Evolutionary conservation across 2,329 filamentous ascomycete species (phyloP).

Genomic region (Pseudogymnoascus sp.): DNA sequence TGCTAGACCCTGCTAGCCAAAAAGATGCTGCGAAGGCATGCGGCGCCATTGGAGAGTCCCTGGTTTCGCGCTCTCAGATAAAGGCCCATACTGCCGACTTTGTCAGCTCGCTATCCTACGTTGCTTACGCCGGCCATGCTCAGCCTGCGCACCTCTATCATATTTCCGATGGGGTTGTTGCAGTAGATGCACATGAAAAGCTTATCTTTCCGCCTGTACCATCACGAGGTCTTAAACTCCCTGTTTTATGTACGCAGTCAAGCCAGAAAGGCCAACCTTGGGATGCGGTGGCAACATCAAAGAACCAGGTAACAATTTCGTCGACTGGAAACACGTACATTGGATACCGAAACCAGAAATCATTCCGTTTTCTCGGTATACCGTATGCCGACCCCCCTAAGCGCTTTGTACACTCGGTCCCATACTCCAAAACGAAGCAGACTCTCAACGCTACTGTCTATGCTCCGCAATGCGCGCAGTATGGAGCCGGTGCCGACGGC

Average conservation of each 20-base stretch:
- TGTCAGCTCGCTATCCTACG: conserved; percentile 37
- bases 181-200: conserved; percentile 27
- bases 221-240: conserved; percentile 29
- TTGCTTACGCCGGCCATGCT: conserved; percentile 34
- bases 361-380: conserved; percentile 33
- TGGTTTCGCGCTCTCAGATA: conserved; percentile 36
- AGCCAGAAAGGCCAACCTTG: conserved; percentile 28
- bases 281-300: conserved; percentile 28
- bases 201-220: conserved; percentile 30
- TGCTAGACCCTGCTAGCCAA: conserved; percentile 37
- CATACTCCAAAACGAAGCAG: conserved; percentile 38
- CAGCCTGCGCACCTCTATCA: conserved; percentile 34
- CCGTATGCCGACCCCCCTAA: conserved; percentile 22
- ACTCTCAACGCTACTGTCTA: conserved; percentile 40
- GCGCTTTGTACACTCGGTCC: conserved; percentile 32
- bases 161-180: conserved; percentile 35
- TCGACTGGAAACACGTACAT: conserved; percentile 39
- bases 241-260: conserved; percentile 45
- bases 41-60: conserved; percentile 38
- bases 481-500: conserved; percentile 29
- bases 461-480: conserved; percentile 27
- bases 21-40: conserved; percentile 37
- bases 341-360: conserved; percentile 47
- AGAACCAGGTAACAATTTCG: conserved; percentile 34
- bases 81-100: conserved; percentile 39